Conservation (phyloP, 176 grass and related monocot genomes). For the Oropetium thomaeum region DNA sequence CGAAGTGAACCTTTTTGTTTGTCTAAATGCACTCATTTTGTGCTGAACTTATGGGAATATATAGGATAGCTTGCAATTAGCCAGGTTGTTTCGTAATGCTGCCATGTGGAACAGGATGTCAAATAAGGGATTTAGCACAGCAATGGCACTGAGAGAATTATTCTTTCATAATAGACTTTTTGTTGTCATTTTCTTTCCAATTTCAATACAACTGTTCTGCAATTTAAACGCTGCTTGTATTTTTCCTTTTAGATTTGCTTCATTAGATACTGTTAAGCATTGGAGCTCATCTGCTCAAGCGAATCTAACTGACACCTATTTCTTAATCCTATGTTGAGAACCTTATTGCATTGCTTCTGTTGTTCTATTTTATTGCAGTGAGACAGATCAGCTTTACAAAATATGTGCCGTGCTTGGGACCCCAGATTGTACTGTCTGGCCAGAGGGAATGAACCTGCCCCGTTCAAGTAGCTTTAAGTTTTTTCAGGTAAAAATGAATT, state of each 20-base stretch:
- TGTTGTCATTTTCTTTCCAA: neutral
- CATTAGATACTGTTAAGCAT: neutral
- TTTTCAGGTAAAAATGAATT: conserved; percentile 63
- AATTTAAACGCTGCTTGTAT: neutral
- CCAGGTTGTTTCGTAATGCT: neutral
- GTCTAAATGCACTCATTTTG: neutral
- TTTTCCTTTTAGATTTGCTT: neutral
- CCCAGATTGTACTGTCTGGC: conserved; percentile 73
- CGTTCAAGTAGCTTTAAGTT: conserved; percentile 57
- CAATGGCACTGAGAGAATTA: too few species aligned
- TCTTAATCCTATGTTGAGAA: neutral
- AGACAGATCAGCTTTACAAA: conserved; percentile 86
- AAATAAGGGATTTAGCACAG: too few species aligned
- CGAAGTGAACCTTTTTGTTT: neutral
- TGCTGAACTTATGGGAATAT: neutral
- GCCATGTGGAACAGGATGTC: too few species aligned
- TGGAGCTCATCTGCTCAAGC: neutral
- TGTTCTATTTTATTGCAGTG: conserved; percentile 43
- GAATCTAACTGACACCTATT: neutral
- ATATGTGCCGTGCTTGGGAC: conserved; percentile 87
- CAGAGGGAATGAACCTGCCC: conserved; percentile 73
- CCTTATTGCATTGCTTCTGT: neutral
- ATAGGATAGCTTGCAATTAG: neutral
- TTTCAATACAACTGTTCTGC: conserved; percentile 5
- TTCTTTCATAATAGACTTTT: neutral